Percentiles rank a stretch among this genome's conserved stretches.
Conservation (phyloP, 2,329 filamentous ascomycete genomes). For the Hypoxylon sp. region DNA sequence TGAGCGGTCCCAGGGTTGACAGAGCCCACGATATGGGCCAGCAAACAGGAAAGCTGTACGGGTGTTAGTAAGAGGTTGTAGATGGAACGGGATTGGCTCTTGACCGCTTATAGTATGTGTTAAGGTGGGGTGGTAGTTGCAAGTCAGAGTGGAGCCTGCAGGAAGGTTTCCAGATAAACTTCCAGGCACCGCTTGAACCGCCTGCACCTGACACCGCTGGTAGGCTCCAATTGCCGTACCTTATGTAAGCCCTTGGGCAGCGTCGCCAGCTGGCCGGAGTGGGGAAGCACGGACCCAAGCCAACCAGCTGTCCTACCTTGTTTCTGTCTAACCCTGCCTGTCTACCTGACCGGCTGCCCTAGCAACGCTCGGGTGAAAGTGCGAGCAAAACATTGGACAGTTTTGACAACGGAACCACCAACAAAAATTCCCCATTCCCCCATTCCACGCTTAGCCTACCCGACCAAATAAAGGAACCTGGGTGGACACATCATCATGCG, state of each 20-base stretch:
- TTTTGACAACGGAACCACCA: constrained; percentile 35
- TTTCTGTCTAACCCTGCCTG: constrained; percentile 5
- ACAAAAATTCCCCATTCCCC: constrained; percentile 33
- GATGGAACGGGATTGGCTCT: constrained; percentile 27
- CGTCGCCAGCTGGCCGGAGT: constrained; percentile 26
- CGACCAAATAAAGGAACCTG: constrained; percentile 40
- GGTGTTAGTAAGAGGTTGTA: constrained; percentile 9
- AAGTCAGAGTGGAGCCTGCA: constrained; percentile 20
- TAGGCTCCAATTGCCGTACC: constrained; percentile 15
- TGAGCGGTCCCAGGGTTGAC: constrained; percentile 1
- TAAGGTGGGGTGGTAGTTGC: constrained; percentile 7
- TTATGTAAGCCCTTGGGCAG: constrained; percentile 15
- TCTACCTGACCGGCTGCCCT: constrained; percentile 47
- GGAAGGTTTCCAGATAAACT: constrained; percentile 17
- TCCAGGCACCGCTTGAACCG: background rate
- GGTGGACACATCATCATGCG: constrained; percentile 50
- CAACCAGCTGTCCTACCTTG: constrained; percentile 35
- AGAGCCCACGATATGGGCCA: constrained; percentile 14
- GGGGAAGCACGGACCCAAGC: constrained; percentile 19
- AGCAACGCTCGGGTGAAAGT: constrained; percentile 43
- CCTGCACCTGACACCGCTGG: background rate
- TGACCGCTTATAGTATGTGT: constrained; percentile 6
- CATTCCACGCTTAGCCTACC: constrained; percentile 39
- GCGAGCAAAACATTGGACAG: constrained; percentile 47
- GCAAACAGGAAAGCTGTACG: constrained; percentile 12